Evolutionary conservation across 2,329 filamentous ascomycete genomes (phyloP), one percentile per base, ranked within the genome.

Genomic region (Aureobasidium melanogenum): DNA sequence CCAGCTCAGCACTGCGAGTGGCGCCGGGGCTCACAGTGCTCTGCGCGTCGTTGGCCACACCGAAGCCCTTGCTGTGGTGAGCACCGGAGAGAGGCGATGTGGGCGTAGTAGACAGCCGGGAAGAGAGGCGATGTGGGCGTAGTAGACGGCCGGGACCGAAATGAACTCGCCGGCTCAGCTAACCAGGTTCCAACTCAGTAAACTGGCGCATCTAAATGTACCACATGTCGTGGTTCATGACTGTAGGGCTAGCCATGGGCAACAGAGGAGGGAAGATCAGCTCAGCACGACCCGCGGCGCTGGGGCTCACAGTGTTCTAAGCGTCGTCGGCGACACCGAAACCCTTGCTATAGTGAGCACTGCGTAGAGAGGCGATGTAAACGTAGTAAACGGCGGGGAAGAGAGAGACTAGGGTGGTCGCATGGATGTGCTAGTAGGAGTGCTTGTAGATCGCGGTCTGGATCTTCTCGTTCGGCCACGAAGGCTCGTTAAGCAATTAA

Each of bases 311-410:
- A 12, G 46, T 1, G 9, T 61, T 62, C 9, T 43, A 19, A 7
- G 15, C 9, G 26, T 17, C 17, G 4, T 9, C 10, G 28, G 12
- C 44, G 10, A 47, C 64, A 41, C 63, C 65, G 67, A 71, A 74
- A 30, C 72, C 71, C 64, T 81, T 78, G 68, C 93, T 86, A 66
- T 99, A 94, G 3, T 85, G 79, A 59, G 86, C 85, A 22, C 89
- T 91, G 54, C 94, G 89, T 62, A 85, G 84, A 9, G 91, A 88
- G 36, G 92, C 91, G 65, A 99, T 76, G 74, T 99, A 94, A 0
- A 94, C 91, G 67, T 99, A 99, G 80, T 99, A 99, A 0, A 97
- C 88, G 0, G 94, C 91, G 0, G 94, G 94, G 66, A 83, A 89
- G 0, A 94, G 75, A 0, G 92, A 97, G 0, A 99, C 92, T 0